Percentiles rank a stretch among this genome's conserved stretches.
phyloP scores from a whole-genome alignment of 306 rosid species.

The cucumber (Cucumis sativus) region DNA sequence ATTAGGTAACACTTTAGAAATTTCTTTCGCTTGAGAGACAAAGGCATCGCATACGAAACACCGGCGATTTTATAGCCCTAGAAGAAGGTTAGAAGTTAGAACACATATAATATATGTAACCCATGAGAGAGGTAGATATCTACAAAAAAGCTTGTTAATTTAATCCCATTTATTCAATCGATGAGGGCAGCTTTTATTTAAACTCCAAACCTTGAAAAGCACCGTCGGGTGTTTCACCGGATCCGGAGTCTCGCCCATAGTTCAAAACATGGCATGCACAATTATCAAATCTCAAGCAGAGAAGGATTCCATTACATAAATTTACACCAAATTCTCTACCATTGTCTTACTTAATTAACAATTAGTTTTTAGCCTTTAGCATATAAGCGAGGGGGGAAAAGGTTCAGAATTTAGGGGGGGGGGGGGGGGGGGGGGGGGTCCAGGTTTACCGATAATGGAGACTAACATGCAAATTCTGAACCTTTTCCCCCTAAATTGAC shows the following conservation, averaged over 20 bases:
- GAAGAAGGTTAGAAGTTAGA: no score
- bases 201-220: not conserved
- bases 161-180: not conserved
- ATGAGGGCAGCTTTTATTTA: not conserved
- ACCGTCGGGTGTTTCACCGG: not conserved
- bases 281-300: slow-evolving; percentile 1
- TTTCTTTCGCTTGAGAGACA: not conserved
- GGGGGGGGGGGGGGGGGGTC: not conserved
- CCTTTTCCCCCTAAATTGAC: not conserved
- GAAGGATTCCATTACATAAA: slow-evolving; percentile 1
- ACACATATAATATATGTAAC: not conserved
- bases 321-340: not conserved
- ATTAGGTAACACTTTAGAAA: not conserved
- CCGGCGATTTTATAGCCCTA: not conserved
- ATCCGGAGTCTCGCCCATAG: not conserved
- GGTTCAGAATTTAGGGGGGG: no score
- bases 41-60: not conserved
- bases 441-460: not conserved
- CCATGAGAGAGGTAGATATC: not conserved
- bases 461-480: slow-evolving; percentile 3
- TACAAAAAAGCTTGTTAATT: not conserved
- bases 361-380: not conserved
- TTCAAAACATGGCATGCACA: slow-evolving; percentile 4
- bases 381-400: not conserved
- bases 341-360: not conserved